Base-by-base conservation (phyloP, 331 rosid species). In the Malus hybrid region DNA sequence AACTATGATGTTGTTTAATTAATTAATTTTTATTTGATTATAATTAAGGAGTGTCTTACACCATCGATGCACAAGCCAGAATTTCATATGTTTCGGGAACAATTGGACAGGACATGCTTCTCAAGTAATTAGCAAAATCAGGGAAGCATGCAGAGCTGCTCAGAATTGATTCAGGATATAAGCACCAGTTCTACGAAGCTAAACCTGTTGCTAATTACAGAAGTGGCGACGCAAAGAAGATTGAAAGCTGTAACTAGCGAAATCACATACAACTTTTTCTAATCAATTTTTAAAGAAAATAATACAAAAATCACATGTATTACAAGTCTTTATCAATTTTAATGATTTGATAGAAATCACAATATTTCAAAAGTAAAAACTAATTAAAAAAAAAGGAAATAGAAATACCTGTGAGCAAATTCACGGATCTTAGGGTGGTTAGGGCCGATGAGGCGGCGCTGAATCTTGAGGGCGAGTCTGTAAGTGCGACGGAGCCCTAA, bases 401-500 rank as follows among this genome's bases (percentile, higher is more conserved):
- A 20, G 20, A 66, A 60, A 13, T 62, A 94, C 99, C 97, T 82
- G 29, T 77, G 93, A 83, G 86, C 81, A 73, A 94, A 92, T 50
- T 82, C 81, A 54, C 96, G 97, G 72, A 87, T 76, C 87, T 79
- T 88, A 14, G 90, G 85, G 76, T 81, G 79, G 69, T 92, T 88
- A 7, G 93, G 82, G 83, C 81, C 84, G 0, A 94, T 56, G 80
- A 94, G 44, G 77, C 83, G 95, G 2, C 96, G 92, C 64, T 94
- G 96, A 85, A 90, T 85, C 90, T 73, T 90, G 54, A 90, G 78
- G 64, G 90, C 96, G 15, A 88, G 88, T 66, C 84, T 84, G 64
- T 87, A 92, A 4, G 99, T 94, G 54, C 97, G 92, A 73, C 85
- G 83, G 32, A 94, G 84, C 12, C 99, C 99, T 85, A 94, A 48